Percentiles rank a stretch among this genome's conserved stretches.
Conservation (phyloP, 192 early-diverging fungal genomes). For the Backusella mclennaniae region DNA sequence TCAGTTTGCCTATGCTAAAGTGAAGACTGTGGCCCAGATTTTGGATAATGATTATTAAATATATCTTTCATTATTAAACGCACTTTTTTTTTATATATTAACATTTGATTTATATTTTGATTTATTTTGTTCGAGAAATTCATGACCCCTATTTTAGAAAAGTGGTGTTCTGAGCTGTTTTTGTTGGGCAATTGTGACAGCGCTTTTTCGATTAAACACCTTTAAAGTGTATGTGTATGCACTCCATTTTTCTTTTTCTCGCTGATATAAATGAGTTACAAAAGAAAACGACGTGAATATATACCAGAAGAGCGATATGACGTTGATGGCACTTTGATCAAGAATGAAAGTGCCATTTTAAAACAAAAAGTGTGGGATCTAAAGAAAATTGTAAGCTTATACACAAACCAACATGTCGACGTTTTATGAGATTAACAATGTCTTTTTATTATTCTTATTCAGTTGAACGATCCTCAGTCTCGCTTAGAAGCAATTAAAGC, state of each 20-base stretch:
- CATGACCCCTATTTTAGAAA: not conserved
- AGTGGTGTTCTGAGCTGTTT: not conserved
- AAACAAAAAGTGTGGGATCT: constrained; percentile 28
- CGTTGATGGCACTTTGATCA: constrained; percentile 17
- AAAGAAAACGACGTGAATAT: constrained; percentile 5
- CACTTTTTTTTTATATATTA: no score
- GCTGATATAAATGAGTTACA: not conserved
- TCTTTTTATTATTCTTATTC: not conserved
- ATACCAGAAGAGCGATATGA: constrained; percentile 20
- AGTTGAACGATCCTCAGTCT: constrained; percentile 23
- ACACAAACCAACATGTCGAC: not conserved
- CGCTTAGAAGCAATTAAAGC: constrained; percentile 18
- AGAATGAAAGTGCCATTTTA: constrained; percentile 5
- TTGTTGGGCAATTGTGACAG: not conserved
- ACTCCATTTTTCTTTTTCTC: not conserved
- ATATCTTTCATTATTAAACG: no score
- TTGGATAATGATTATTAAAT: no score
- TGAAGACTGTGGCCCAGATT: no score
- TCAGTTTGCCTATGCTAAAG: not conserved
- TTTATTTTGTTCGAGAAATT: no score
- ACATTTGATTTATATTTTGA: no score
- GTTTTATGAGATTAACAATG: no score
- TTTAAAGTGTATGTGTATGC: not conserved
- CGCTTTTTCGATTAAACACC: not conserved
- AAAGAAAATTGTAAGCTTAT: constrained; percentile 28